These are phyloP conservation scores for Crassisporium funariophilum DNA, from an alignment of 768 basidiomycete genomes.

Conservation along the genomic window DNA sequence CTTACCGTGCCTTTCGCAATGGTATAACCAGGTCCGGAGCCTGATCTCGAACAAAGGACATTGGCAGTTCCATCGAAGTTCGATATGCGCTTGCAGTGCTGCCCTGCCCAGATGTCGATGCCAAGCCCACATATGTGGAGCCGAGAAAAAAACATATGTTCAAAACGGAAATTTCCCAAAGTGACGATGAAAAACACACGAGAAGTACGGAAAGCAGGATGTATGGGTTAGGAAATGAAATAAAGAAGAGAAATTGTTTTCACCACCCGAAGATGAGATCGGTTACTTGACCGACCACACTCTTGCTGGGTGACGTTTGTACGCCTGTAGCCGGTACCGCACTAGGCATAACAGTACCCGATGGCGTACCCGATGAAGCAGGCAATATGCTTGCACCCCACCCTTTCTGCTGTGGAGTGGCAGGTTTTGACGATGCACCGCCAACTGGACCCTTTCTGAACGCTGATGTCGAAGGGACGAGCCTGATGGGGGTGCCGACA, in stretches of 20 bases:
- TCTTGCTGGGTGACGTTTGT: conserved; percentile 47
- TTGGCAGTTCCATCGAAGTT: too few species aligned
- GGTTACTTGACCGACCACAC: conserved; percentile 71
- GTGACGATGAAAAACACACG: conserved; percentile 9
- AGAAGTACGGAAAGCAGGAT: conserved; percentile 8
- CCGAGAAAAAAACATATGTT: neutral
- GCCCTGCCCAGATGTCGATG: too few species aligned
- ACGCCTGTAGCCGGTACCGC: conserved; percentile 18
- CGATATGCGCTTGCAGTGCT: too few species aligned
- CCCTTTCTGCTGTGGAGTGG: conserved; percentile 29
- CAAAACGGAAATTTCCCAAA: neutral
- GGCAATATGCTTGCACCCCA: conserved; percentile 21
- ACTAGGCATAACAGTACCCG: conserved; percentile 8
- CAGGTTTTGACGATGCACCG: conserved; percentile 26
- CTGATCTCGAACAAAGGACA: too few species aligned
- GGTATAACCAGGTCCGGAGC: too few species aligned
- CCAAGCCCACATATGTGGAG: too few species aligned
- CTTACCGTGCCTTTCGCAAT: too few species aligned
- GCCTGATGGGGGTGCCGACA: conserved; percentile 70
- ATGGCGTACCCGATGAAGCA: conserved; percentile 19
- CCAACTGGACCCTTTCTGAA: conserved; percentile 54
- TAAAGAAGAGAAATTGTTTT: too few species aligned
- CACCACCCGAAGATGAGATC: conserved; percentile 87
- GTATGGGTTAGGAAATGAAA: neutral
- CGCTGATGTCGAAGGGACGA: conserved; percentile 73